Evolutionary conservation across 2,329 filamentous ascomycete species (phyloP).

Genomic region (Ophiocordyceps sinensis): DNA sequence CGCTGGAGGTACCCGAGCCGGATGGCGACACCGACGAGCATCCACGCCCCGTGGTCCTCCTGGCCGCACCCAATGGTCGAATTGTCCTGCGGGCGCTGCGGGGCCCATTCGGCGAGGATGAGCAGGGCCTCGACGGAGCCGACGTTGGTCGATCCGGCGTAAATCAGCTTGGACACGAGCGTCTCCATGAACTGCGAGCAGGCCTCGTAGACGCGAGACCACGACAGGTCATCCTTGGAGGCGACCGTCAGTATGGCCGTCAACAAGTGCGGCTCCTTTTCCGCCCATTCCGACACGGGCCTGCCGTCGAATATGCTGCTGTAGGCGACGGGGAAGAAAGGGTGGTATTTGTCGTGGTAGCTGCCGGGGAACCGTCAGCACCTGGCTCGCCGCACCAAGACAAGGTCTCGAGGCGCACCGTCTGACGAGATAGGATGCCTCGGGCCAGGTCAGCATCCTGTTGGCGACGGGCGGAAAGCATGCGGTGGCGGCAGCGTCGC

Average conservation of each 20-base stretch:
- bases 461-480: conserved; percentile 19
- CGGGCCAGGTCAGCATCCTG: conserved; percentile 13
- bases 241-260: conserved; percentile 58
- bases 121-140: conserved; percentile 58
- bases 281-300: conserved; percentile 39
- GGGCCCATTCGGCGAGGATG: conserved; percentile 59
- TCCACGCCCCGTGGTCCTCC: conserved; percentile 63
- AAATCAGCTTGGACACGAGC: conserved; percentile 50
- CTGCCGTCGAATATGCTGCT: conserved; percentile 38
- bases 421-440: conserved; percentile 12
- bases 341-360: conserved; percentile 52
- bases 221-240: conserved; percentile 53
- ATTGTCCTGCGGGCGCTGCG: conserved; percentile 46
- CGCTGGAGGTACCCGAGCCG: conserved; percentile 57
- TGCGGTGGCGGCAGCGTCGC: not conserved
- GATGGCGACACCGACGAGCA: conserved; percentile 58
- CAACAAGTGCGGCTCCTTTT: conserved; percentile 50
- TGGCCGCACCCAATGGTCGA: conserved; percentile 55
- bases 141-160: conserved; percentile 51
- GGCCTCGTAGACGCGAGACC: conserved; percentile 47
- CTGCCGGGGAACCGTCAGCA: conserved; percentile 17
- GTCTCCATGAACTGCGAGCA: conserved; percentile 58
- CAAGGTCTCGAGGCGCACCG: conserved; percentile 4
- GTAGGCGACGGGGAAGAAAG: conserved; percentile 55
- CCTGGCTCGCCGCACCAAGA: not conserved